Conservation (phyloP, 257 asterid species). For the Thymus quinquecostatus region DNA sequence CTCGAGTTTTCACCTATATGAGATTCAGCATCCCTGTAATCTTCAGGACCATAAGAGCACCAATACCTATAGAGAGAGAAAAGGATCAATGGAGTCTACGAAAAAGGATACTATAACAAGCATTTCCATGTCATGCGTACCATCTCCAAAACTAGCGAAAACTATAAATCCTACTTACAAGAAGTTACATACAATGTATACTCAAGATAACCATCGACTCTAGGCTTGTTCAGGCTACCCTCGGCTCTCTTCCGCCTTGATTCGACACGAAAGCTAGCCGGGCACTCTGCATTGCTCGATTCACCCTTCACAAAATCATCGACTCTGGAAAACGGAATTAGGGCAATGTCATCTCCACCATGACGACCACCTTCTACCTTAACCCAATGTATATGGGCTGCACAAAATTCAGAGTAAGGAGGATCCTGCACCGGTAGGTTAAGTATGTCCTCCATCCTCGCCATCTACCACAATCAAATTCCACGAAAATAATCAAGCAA, state of each 20-base stretch:
- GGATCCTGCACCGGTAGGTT: constrained; percentile 63
- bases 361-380: constrained; percentile 64
- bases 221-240: constrained; percentile 55
- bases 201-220: constrained; percentile 67
- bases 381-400: constrained; percentile 58
- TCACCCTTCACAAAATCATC: constrained; percentile 60
- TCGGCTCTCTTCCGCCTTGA: constrained; percentile 58
- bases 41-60: constrained; percentile 70
- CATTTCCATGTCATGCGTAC: constrained; percentile 22
- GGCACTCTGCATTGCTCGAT: constrained; percentile 55
- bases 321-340: constrained; percentile 54
- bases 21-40: constrained; percentile 49
- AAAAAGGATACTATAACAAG: neutral
- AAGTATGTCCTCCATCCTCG: constrained; percentile 62
- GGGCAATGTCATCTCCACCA: constrained; percentile 63
- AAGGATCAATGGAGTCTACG: neutral
- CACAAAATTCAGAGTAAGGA: constrained; percentile 48
- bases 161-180: constrained; percentile 37
- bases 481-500: constrained; percentile 1
- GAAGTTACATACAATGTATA: constrained; percentile 60
- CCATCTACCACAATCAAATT: constrained; percentile 34
- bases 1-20: constrained; percentile 45
- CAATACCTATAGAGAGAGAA: constrained; percentile 41
- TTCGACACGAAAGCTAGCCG: constrained; percentile 55
- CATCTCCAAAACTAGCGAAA: constrained; percentile 19